Percentiles rank a stretch among this genome's conserved stretches.
These are phyloP conservation scores for Epithemia pelagica DNA, from an alignment of 108 stramenopile genomes.

Conservation along the genomic window DNA sequence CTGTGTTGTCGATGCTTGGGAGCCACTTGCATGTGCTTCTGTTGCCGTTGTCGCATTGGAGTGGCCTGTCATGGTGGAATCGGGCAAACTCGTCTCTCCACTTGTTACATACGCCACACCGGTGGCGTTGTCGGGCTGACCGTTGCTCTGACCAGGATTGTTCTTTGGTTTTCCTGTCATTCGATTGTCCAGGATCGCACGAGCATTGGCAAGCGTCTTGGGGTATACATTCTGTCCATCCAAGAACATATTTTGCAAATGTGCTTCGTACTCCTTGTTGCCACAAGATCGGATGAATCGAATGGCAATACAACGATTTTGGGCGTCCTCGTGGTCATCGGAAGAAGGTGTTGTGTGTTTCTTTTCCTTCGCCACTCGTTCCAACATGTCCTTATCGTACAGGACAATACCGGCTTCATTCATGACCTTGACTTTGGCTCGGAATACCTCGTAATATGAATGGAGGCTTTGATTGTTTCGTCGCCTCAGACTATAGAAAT, in stretches of 20 bases:
- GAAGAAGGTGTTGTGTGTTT: background rate
- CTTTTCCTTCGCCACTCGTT: background rate
- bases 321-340: background rate
- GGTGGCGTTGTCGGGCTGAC: too few relatives aligned
- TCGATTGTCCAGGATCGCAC: constrained; percentile 3
- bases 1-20: too few relatives aligned
- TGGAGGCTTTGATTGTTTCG: background rate
- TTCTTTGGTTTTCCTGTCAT: too few relatives aligned
- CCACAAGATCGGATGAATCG: constrained; percentile 15
- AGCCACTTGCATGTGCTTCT: too few relatives aligned
- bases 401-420: background rate
- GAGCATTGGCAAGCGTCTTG: constrained; percentile 15
- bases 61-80: too few relatives aligned
- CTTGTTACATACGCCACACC: too few relatives aligned
- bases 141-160: too few relatives aligned
- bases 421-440: constrained; percentile 4
- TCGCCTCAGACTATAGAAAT: constrained; percentile 3
- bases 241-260: constrained; percentile 8
- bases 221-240: constrained; percentile 23
- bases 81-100: too few relatives aligned
- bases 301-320: constrained; percentile 9
- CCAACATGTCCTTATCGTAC: background rate
- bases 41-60: too few relatives aligned
- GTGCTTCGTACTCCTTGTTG: constrained; percentile 12
- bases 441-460: constrained; percentile 8